Conservation (phyloP, 208 protist species). For the Trypanosoma avium region DNA sequence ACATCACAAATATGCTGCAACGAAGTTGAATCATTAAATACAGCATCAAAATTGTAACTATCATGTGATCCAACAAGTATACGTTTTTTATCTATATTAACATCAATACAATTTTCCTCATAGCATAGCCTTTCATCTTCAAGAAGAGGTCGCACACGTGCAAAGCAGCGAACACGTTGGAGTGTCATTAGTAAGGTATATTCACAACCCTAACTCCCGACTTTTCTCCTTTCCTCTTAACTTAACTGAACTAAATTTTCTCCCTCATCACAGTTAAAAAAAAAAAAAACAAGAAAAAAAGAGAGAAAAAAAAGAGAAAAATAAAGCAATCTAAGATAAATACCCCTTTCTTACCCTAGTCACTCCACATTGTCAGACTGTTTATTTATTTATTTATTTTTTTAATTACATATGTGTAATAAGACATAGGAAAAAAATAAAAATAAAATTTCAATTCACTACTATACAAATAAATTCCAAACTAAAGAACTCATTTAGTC, state of each 20-base stretch:
- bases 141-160: constrained; percentile 8
- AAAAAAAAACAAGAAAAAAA: not conserved
- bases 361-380: no score
- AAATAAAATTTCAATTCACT: no score
- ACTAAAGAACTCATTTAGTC: no score
- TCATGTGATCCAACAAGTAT: not conserved
- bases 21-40: not conserved
- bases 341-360: no score
- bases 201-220: no score
- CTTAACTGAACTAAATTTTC: no score
- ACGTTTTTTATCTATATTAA: not conserved
- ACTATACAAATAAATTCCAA: no score
- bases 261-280: no score
- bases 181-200: not conserved
- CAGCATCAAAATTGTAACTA: constrained; percentile 2
- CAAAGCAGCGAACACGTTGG: constrained; percentile 9
- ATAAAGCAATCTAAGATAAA: not conserved
- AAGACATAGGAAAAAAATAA: not conserved
- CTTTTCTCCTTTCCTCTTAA: no score
- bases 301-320: constrained; percentile 8
- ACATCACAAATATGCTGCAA: constrained; percentile 1
- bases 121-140: not conserved
- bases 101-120: not conserved
- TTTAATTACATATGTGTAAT: no score
- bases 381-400: no score